Base-by-base conservation (phyloP, 2,329 filamentous ascomycete genomes). In the Pestalotiopsis fici region DNA sequence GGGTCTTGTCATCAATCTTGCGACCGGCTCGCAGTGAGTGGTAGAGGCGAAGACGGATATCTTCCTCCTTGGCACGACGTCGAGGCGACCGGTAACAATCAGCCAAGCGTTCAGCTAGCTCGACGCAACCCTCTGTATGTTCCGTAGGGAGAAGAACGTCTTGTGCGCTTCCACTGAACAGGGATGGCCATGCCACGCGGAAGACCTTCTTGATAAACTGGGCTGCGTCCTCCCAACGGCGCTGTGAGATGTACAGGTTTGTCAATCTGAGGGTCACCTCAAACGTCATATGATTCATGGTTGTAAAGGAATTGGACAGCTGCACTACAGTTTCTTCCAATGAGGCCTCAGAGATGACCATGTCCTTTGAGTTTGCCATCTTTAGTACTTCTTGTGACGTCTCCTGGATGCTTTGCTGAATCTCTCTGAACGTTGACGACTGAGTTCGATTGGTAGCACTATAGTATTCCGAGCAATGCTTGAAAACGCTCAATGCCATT, bases 401-500 rank as follows among this genome's bases (percentile, higher is more conserved):
- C 11, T 78, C 78, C 31, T 80, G 72, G 11, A 84, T 81, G 47
- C 79, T 78, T 69, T 83, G 73, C 70, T 82, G 79, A 60, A 86
- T 78, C 69, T 84, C 79, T 27, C 77, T 76, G 64, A 82, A 82
- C 3, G 72, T 66, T 0, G 76, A 74, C 4, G 74, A 76, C 50
- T 79, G 69, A 1, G 70, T 75, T 70, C 65, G 74, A 71, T 71
- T 80, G 67, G 73, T 82, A 73, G 74, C 80, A 71, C 76, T 78
- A 71, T 76, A 78, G 68, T 77, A 76, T 65, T 77, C 74, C 13
- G 74, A 70, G 65, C 77, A 78, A 35, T 79, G 77, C 74, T 85
- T 83, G 78, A 82, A 84, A 65, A 86, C 80, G 1, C 79, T 79
- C 59, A 87, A 72, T n/a, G 84, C 82, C 61, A 80, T 76, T 11